These are phyloP conservation scores for Kurtzmaniella quercitrusa DNA, from an alignment of 1,139 yeast species.

Conservation along the genomic window DNA sequence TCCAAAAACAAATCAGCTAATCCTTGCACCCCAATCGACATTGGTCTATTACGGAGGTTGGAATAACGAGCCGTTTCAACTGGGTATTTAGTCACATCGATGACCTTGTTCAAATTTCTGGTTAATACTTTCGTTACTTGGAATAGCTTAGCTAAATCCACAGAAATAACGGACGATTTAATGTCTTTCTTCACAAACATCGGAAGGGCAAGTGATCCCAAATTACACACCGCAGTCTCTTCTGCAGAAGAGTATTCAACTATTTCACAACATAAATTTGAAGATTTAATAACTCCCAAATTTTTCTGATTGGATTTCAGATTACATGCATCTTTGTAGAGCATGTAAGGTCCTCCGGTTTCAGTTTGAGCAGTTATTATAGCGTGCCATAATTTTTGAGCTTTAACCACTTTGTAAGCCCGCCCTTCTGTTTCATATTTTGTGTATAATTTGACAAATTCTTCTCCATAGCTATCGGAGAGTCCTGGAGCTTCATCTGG, in stretches of 20 bases:
- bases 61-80: constrained; percentile 65
- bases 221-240: constrained; percentile 56
- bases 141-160: constrained; percentile 70
- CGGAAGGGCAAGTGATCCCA: constrained; percentile 53
- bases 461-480: constrained; percentile 46
- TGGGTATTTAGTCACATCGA: constrained; percentile 79
- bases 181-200: constrained; percentile 40
- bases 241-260: constrained; percentile 52
- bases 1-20: constrained; percentile 81
- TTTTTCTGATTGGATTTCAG: constrained; percentile 51
- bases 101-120: constrained; percentile 69
- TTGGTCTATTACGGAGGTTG: constrained; percentile 76
- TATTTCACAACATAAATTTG: constrained; percentile 57
- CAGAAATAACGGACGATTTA: constrained; percentile 40
- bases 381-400: constrained; percentile 52
- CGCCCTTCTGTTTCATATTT: constrained; percentile 43
- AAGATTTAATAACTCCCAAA: constrained; percentile 53
- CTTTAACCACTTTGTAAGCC: constrained; percentile 36
- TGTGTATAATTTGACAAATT: constrained; percentile 42
- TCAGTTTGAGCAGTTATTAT: constrained; percentile 55
- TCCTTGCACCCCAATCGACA: constrained; percentile 89
- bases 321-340: constrained; percentile 57
- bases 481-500: constrained; percentile 52
- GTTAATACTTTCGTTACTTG: constrained; percentile 70
- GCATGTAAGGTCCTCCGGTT: constrained; percentile 58